Percentiles rank a stretch among this genome's conserved stretches.
phyloP scores from a whole-genome alignment of 2,329 filamentous ascomycete genomes.

The Sporothrix mexicana region DNA sequence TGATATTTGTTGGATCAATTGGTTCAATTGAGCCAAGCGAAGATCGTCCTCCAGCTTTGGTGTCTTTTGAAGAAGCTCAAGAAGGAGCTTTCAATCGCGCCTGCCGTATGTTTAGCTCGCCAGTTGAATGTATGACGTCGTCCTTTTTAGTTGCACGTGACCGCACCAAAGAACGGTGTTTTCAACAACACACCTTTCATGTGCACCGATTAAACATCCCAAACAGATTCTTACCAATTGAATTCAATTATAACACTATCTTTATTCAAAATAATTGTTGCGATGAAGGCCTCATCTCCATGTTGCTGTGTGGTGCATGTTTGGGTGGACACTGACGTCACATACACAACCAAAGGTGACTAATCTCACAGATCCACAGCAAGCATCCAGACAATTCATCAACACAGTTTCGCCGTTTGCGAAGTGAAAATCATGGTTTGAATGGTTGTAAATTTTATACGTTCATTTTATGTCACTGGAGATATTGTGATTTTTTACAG shows the following conservation, averaged over 20 bases:
- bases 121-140: conserved; percentile 10
- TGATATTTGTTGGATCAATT: too few species aligned
- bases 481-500: neutral
- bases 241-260: neutral
- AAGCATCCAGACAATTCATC: too few species aligned
- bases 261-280: neutral
- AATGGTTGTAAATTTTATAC: neutral
- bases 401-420: too few species aligned
- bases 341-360: neutral
- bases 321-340: neutral
- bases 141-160: conserved; percentile 12
- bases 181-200: too few species aligned
- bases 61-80: too few species aligned
- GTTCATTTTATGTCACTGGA: neutral
- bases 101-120: neutral
- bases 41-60: too few species aligned
- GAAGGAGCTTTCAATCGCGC: neutral
- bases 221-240: neutral
- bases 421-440: too few species aligned
- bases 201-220: neutral
- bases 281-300: neutral
- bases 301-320: neutral
- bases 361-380: neutral
- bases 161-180: too few species aligned
- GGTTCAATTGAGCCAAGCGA: too few species aligned